Evolutionary conservation across 176 grass and related monocot genomes (phyloP).

Genomic region (Panicum miliaceum): DNA sequence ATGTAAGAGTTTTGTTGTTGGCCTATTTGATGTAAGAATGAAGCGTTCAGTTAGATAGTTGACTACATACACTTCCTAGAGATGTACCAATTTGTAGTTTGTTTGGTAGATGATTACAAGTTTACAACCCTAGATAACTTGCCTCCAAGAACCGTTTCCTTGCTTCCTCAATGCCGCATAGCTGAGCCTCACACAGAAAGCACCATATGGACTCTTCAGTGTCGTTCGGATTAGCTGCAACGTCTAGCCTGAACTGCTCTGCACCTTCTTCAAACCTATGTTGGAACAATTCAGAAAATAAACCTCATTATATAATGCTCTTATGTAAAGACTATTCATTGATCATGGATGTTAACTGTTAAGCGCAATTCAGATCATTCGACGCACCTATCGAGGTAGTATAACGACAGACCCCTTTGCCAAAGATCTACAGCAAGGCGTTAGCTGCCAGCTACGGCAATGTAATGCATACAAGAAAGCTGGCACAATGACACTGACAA

Average conservation of each 20-base stretch:
- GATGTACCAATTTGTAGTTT: neutral
- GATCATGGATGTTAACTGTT: neutral
- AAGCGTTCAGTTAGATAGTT: neutral
- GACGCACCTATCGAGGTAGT: conserved; percentile 74
- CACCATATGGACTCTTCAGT: conserved; percentile 93
- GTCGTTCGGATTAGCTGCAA: conserved; percentile 78
- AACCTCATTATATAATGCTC: neutral
- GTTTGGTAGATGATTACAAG: neutral
- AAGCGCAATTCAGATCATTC: neutral
- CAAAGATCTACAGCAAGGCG: conserved; percentile 69
- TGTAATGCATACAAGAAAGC: neutral
- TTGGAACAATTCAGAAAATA: neutral
- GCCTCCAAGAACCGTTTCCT: conserved; percentile 85
- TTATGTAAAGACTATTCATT: neutral
- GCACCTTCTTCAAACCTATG: conserved; percentile 82
- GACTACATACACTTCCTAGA: neutral
- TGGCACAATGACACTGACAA: neutral
- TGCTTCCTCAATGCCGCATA: conserved; percentile 64
- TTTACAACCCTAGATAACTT: conserved; percentile 4
- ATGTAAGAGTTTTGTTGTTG: neutral
- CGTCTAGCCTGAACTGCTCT: conserved; percentile 87
- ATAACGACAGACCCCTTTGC: conserved; percentile 85
- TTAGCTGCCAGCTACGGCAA: neutral
- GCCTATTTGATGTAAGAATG: neutral
- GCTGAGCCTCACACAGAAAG: conserved; percentile 80